Conservation (phyloP, 2,329 filamentous ascomycete species). For the Diaporthe destruens region DNA sequence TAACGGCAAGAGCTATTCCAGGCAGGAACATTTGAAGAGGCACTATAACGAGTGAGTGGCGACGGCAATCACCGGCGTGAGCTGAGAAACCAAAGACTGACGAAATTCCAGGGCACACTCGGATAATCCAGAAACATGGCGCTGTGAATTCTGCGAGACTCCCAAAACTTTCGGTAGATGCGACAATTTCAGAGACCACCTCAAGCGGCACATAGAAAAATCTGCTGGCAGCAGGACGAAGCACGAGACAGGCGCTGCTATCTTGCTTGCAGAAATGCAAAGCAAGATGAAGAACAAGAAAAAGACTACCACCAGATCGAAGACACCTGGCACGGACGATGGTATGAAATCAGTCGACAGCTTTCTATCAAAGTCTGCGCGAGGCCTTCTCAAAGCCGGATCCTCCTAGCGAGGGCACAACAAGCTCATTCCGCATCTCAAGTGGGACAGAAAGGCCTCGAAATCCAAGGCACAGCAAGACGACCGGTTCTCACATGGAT, state of each 20-base stretch:
- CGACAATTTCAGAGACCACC: conserved; percentile 40
- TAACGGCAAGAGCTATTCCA: conserved; percentile 37
- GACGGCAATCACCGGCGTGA: no score
- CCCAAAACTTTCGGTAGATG: conserved; percentile 37
- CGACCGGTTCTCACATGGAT: background rate
- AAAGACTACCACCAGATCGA: conserved; percentile 19
- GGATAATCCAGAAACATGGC: conserved; percentile 37
- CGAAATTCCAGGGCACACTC: conserved; percentile 22
- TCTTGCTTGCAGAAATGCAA: conserved; percentile 37
- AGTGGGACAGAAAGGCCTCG: background rate
- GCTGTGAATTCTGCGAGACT: conserved; percentile 38
- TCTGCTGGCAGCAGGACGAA: conserved; percentile 38
- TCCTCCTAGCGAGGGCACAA: background rate
- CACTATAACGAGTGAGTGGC: conserved; percentile 39
- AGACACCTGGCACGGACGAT: conserved; percentile 18
- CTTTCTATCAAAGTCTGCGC: conserved; percentile 16
- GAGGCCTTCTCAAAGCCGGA: conserved; percentile 13
- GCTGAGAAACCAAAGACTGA: background rate
- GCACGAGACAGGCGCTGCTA: conserved; percentile 33
- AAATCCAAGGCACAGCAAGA: background rate
- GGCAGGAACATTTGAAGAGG: conserved; percentile 40
- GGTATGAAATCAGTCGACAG: background rate
- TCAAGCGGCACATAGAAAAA: conserved; percentile 39
- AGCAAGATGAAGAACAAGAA: conserved; percentile 42
- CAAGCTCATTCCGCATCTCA: background rate